Evolutionary conservation across 345 rosid species (phyloP).

Genomic region (Corchorus capsularis): DNA sequence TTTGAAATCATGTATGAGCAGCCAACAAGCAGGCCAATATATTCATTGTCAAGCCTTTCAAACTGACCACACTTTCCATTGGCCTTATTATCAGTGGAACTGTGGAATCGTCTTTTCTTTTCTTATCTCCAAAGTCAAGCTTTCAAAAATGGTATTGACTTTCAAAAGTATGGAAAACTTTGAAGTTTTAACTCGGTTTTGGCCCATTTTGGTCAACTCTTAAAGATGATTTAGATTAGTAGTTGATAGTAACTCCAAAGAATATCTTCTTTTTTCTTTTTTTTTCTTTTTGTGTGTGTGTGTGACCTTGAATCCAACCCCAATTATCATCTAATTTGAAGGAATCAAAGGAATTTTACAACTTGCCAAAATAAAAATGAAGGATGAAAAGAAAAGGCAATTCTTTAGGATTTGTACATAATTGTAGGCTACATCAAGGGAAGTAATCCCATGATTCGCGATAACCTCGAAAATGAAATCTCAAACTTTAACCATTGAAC

Average conservation of each 20-base stretch:
- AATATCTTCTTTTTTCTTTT: too few species aligned
- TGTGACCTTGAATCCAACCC: slow-evolving; percentile 11
- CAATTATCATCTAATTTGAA: neutral
- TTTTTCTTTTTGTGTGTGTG: neutral
- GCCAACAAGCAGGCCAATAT: neutral
- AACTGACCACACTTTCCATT: neutral
- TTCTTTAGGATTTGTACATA: neutral
- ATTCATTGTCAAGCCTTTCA: neutral
- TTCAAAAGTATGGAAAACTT: neutral
- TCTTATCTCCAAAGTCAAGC: slow-evolving; percentile 13
- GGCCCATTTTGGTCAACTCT: neutral
- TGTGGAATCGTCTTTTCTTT: slow-evolving; percentile 1
- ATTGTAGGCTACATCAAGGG: too few species aligned
- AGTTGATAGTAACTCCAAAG: neutral
- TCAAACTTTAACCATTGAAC: too few species aligned
- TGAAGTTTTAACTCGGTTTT: neutral
- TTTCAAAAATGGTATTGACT: neutral
- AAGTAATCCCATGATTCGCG: too few species aligned
- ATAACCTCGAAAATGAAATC: too few species aligned
- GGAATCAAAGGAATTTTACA: neutral
- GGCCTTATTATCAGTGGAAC: slow-evolving; percentile 7
- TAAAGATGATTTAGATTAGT: neutral
- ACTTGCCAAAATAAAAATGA: neutral
- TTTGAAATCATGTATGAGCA: neutral
- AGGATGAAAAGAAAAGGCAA: neutral